phyloP scores from a whole-genome alignment of 1,284 basidiomycete genomes.

The Schizophyllum amplum region DNA sequence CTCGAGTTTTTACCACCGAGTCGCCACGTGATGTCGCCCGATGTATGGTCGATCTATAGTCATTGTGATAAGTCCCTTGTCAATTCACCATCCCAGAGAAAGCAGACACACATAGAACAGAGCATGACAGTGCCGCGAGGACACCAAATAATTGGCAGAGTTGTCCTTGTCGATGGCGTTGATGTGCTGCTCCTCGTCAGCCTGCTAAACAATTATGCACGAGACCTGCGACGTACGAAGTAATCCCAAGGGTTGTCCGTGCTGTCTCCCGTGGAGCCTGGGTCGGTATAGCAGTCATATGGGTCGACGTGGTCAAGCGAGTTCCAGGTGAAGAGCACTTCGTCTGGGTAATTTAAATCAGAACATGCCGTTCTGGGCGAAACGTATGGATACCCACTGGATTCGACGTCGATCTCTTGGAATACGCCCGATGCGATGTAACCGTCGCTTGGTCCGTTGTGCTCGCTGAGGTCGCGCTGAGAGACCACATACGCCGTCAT shows the following conservation, averaged over 20 bases:
- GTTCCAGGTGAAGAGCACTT: constrained; percentile 9
- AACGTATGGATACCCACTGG: not conserved
- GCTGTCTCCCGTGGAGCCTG: constrained; percentile 1
- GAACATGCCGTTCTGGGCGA: not conserved
- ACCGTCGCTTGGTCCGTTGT: not conserved
- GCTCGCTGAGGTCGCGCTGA: not conserved
- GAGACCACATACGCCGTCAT: not conserved
- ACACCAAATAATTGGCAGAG: constrained; percentile 13
- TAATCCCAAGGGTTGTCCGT: constrained; percentile 6
- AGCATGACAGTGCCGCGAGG: constrained; percentile 10
- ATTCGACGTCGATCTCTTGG: constrained; percentile 1
- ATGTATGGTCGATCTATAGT: constrained; percentile 8
- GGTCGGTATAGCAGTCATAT: constrained; percentile 3
- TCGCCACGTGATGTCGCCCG: constrained; percentile 13
- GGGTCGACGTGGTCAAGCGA: constrained; percentile 9
- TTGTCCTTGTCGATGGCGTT: constrained; percentile 10
- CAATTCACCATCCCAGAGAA: too few relatives aligned
- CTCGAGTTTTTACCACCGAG: constrained; percentile 11
- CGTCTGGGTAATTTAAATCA: constrained; percentile 1
- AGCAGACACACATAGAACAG: too few relatives aligned
- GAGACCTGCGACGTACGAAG: constrained; percentile 4
- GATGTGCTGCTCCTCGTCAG: constrained; percentile 5
- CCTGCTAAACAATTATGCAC: not conserved
- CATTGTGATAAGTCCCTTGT: too few relatives aligned
- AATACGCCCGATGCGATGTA: not conserved